Base-by-base conservation (phyloP, 306 rosid species). In the Begonia masoniana region DNA sequence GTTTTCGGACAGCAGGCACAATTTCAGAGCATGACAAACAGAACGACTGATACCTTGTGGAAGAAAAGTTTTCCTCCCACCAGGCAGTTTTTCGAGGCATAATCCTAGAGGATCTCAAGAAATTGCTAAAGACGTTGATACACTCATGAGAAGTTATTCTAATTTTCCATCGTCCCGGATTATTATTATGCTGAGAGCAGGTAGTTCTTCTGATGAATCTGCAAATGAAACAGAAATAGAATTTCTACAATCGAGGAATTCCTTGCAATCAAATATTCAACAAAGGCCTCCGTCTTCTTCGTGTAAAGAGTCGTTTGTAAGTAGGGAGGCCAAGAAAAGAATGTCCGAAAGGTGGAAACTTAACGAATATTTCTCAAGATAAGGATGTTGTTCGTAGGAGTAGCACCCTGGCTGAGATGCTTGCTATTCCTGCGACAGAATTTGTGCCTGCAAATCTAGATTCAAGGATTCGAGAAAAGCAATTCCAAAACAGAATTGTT, bases 291-390 rank as follows among this genome's bases (percentile, higher is more conserved):
- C 76, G 35, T 76, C 91, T 4, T 72, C 84, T 10, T 76, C 58
- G 62, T 73, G 77, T 16, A 65, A 75, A 24, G 99, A 81, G 58
- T 83, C 99, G 39, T 81, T 86, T 39, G 83, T 91, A 51, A 77
- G 82, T 70, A 81, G 82, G 58, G 99, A 91, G 79, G 99, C 96
- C 55, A 91, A 86, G 81, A 79, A 77, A 74, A 86, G 99, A 70
- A 77, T 91, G 47, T 86, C 94, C 16, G 94, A 84, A 61, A 83
- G 99, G 77, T 91, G 99, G 99, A 83, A 71, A 56, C n/a, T 66
- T 82, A 71, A 55, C 91, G 13, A 88, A 84, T 75, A 76, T 63
- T 64, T 75, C 92, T 23, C 80, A 68, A 54, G 79, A 82, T 64
- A 62, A 56, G 64, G 75, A 70, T 56, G 59, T 15, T 31, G 54